phyloP scores from a whole-genome alignment of 805 yeast genomes.

The Ogataea parapolymorpha region DNA sequence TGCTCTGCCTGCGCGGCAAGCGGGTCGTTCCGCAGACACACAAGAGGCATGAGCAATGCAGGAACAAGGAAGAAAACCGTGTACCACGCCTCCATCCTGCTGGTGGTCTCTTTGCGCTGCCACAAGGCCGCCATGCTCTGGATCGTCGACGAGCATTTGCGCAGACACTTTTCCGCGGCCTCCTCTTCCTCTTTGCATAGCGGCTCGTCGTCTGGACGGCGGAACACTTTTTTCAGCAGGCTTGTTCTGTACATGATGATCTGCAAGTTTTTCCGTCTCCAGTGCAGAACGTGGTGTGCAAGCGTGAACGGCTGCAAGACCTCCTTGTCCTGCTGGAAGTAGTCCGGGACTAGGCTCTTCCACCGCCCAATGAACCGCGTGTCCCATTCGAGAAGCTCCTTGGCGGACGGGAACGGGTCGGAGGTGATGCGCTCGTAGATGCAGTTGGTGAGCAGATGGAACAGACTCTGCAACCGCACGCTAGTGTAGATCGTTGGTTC shows the following conservation, averaged over 20 bases:
- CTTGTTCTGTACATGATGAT: slow-evolving; percentile 16
- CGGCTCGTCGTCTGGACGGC: neutral
- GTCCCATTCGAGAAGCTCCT: slow-evolving; percentile 15
- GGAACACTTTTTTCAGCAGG: slow-evolving; percentile 8
- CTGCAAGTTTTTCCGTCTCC: slow-evolving; percentile 15
- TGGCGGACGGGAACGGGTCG: slow-evolving; percentile 18
- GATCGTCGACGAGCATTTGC: slow-evolving; percentile 14
- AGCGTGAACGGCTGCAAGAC: slow-evolving; percentile 7
- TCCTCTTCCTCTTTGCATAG: neutral
- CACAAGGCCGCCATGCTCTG: slow-evolving; percentile 13
- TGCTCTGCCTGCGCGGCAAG: neutral
- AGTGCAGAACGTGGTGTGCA: slow-evolving; percentile 13
- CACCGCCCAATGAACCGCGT: slow-evolving; percentile 11
- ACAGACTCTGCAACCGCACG: slow-evolving; percentile 12
- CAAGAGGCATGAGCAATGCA: slow-evolving; percentile 17
- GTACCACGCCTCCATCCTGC: slow-evolving; percentile 20
- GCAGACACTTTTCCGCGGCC: slow-evolving; percentile 14
- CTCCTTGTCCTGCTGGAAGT: slow-evolving; percentile 4
- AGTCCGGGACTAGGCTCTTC: slow-evolving; percentile 9
- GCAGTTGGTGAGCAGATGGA: slow-evolving; percentile 17
- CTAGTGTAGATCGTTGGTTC: slow-evolving; percentile 16
- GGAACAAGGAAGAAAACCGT: slow-evolving; percentile 18
- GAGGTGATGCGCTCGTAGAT: slow-evolving; percentile 17
- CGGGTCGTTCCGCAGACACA: slow-evolving; percentile 14
- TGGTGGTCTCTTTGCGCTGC: slow-evolving; percentile 6